Base-by-base conservation (phyloP, 2,329 filamentous ascomycete species). In the Pseudovirgaria hyperparasitica region DNA sequence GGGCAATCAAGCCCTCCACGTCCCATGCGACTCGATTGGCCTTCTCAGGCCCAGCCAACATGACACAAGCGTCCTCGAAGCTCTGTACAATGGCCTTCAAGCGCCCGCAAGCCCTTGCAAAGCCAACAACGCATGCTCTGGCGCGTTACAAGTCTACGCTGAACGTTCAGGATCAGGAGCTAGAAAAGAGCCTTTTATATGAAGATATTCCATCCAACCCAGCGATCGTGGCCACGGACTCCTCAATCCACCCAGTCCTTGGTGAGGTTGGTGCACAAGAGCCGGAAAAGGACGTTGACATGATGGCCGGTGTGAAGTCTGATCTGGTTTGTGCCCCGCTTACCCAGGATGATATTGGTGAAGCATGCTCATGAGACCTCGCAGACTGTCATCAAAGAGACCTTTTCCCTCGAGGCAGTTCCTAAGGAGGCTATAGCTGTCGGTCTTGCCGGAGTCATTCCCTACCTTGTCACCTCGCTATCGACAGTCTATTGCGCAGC, bases 401-500 rank as follows among this genome's bases (percentile, higher is more conserved):
- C 62, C 4, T 66, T 66, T 47, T 54, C 48, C 30, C 42, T 66
- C 17, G 38, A 45, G 12, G 47, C 51, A 9, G 62, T 66, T 7
- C 62, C 62, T 10, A 49, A 44, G 13, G 51, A 63, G 36, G 62
- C 62, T n/a, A 60, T 59, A 41, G 54, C 54, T 36, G 54, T 66
- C 33, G 62, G 62, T 25, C 47, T 65, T 33, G 62, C 62, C n/a
- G 62, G 62, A 36, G 60, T 63, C 3, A 37, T 66, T 10, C 62
- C 62, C 4, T 94, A 93, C 55, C 62, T 92, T 7, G 80, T 67
- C 22, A 94, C 86, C 4, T 92, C 85, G 1, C 47, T 86, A 3
- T 72, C 81, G 18, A 93, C 86, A 1, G 67, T 92, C 28, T 85
- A 75, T 49, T 73, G 92, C 20, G 73, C 82, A 3, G 92, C 76